Evolutionary conservation across 2,329 filamentous ascomycete genomes (phyloP).

Genomic region (Colletotrichum eremochloae): DNA sequence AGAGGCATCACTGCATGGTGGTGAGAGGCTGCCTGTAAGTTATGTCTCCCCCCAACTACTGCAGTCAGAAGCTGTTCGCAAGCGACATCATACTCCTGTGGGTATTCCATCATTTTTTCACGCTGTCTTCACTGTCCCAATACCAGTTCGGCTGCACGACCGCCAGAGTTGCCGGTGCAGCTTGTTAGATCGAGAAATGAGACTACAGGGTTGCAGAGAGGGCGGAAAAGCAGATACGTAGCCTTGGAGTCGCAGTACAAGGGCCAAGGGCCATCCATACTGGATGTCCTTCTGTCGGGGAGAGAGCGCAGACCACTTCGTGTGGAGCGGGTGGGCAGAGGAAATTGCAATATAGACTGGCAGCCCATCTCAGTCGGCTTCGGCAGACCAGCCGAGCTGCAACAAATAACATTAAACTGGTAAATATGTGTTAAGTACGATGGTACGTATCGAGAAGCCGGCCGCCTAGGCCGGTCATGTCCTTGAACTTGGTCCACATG

Average conservation of each 20-base stretch:
- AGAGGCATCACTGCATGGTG: neutral
- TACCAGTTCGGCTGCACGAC: neutral
- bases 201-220: neutral
- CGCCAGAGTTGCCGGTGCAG: neutral
- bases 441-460: constrained; percentile 5
- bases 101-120: neutral
- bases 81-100: neutral
- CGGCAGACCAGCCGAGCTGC: constrained; percentile 1
- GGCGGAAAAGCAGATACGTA: neutral
- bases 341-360: neutral
- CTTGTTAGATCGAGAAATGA: neutral
- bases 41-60: no score
- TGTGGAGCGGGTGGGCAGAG: neutral
- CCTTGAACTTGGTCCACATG: constrained; percentile 10
- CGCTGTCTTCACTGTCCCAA: neutral
- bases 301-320: neutral
- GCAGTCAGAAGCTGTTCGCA: neutral
- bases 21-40: neutral
- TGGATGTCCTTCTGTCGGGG: no score
- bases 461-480: neutral
- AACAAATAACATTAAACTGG: constrained; percentile 34
- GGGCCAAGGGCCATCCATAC: neutral
- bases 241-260: neutral
- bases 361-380: neutral
- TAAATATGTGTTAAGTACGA: constrained; percentile 23